Percentiles rank a stretch among this genome's conserved stretches.
These are phyloP conservation scores for Craterostigma plantagineum DNA, from an alignment of 257 asterid species.

Conservation along the genomic window DNA sequence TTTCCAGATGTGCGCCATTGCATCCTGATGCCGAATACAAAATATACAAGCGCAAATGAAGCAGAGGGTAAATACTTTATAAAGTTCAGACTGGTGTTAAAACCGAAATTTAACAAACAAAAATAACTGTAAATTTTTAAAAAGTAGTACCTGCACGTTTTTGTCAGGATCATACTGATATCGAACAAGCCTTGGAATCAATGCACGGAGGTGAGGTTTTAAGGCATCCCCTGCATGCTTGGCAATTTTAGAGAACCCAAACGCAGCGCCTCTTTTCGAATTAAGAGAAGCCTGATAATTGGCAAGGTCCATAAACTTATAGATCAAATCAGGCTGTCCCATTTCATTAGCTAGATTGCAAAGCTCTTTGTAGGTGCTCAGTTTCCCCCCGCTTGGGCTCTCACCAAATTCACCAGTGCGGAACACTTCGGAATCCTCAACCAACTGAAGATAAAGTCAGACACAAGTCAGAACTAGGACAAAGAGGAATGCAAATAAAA, in stretches of 20 bases:
- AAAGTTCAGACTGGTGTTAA: background rate
- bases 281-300: conserved; percentile 88
- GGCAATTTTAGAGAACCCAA: conserved; percentile 97
- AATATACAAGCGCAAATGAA: conserved; percentile 3
- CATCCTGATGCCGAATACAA: conserved; percentile 45
- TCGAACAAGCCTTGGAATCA: conserved; percentile 85
- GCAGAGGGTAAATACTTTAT: conserved; percentile 4
- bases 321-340: conserved; percentile 96
- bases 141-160: conserved; percentile 67
- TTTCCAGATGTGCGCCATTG: conserved; percentile 96
- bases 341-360: conserved; percentile 92
- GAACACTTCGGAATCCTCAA: conserved; percentile 84
- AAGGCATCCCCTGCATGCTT: conserved; percentile 97
- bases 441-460: conserved; percentile 40
- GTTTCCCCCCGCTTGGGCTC: conserved; percentile 88
- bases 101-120: background rate
- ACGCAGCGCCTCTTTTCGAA: conserved; percentile 97
- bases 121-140: background rate
- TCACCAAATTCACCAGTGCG: conserved; percentile 86
- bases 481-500: conserved; percentile 10
- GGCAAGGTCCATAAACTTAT: conserved; percentile 96
- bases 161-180: conserved; percentile 98
- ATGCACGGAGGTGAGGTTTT: conserved; percentile 58
- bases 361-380: conserved; percentile 94
- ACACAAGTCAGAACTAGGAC: conserved; percentile 6